These are phyloP conservation scores for Tubosaeta sp. DNA, from an alignment of 768 basidiomycete species.

Conservation along the genomic window DNA sequence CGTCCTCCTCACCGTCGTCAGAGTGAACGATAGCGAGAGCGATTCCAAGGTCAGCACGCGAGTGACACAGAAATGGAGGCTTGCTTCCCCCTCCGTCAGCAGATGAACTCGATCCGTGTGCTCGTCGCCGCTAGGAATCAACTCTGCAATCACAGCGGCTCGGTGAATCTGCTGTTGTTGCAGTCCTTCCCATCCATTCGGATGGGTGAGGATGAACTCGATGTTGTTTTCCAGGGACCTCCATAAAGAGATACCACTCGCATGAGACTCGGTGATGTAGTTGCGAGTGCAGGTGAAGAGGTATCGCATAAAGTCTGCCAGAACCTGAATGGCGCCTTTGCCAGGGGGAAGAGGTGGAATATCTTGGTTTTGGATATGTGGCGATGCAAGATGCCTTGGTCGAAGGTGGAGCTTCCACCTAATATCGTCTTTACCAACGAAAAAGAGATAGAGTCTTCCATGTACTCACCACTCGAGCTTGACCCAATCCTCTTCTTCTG, in stretches of 20 bases:
- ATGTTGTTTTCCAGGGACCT: no score
- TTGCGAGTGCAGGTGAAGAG: no score
- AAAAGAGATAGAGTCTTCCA: background rate
- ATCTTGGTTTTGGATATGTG: background rate
- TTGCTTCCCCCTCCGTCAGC: no score
- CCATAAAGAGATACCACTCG: no score
- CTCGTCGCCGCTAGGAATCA: background rate
- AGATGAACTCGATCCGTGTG: background rate
- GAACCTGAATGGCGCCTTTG: background rate
- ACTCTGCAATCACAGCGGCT: background rate
- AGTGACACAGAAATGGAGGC: constrained; percentile 26
- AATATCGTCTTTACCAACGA: background rate
- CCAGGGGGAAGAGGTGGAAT: background rate
- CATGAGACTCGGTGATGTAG: no score
- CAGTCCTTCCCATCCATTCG: no score
- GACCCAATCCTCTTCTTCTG: constrained; percentile 10
- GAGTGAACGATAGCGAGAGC: background rate
- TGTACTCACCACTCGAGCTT: constrained; percentile 39
- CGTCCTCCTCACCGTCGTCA: background rate
- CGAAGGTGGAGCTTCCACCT: constrained; percentile 37
- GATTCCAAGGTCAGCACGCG: background rate
- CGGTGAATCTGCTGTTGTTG: background rate
- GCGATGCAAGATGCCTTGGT: constrained; percentile 9
- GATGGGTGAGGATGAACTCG: no score
- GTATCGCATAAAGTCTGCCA: no score